Evolutionary conservation across 2,329 filamentous ascomycete species (phyloP), one percentile per base, ranked within the genome.

Genomic region (Xylariaceae sp.): DNA sequence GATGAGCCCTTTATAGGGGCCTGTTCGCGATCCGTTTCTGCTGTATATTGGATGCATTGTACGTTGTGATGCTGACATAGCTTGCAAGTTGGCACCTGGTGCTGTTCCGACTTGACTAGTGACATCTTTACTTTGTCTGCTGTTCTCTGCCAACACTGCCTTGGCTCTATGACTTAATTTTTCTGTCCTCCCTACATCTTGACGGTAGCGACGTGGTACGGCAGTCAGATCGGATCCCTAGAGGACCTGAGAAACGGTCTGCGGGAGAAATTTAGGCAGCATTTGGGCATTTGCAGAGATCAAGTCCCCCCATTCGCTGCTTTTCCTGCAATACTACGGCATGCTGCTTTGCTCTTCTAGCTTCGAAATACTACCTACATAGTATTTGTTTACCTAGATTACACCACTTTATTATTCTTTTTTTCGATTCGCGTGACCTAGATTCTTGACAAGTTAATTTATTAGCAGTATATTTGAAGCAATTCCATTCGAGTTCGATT

Each of bases 21-120:
- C 35, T 53, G 17, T 11, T 58, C 34, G 30, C 47, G 37, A 17
- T 42, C 47, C 51, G 42, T 62, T 58, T 57, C 57, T 51, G 53
- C 45, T 65, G 56, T 65, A 65, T 65, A 60, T 63, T 62, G 61
- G 53, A 49, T 58, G 49, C 56, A 56, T 61, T 63, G 45, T 56
- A 55, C 42, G 34, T 42, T 58, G 52, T 58, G 52, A 55, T 63
- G 63, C 53, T 56, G 55, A 59, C 57, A 44, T 60, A 58, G 34
- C 45, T 56, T 51, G 23, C 17, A 51, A 56, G 57, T 57, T 30
- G 58, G 53, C 56, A 63, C 56, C 49, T 58, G 61, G 63, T 52
- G 61, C 61, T 63, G 57, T 63, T 55, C 59, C 39, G 53, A 58
- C 58, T 51, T 55, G 59, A 56, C 61, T 57, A 55, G 59, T 50